Conservation (phyloP, 208 protist genomes). For the Trypanosoma melophagium region DNA sequence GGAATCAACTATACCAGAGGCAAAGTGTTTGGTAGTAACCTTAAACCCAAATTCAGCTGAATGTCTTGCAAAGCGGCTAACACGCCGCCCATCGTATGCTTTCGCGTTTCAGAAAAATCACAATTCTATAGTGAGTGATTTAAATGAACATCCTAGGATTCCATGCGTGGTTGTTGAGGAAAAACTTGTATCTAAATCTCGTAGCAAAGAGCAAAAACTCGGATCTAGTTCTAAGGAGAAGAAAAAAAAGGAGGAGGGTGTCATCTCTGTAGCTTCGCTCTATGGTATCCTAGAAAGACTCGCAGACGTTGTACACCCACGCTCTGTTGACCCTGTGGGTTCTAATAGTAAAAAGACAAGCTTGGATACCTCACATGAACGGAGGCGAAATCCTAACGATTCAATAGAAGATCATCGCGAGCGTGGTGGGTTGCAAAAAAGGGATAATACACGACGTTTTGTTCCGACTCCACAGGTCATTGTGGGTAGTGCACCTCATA, state of each 20-base stretch:
- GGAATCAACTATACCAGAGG: not conserved
- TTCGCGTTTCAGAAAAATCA: not conserved
- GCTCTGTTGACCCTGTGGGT: not conserved
- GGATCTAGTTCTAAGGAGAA: not conserved
- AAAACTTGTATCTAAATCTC: not conserved
- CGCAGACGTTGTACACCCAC: conserved; percentile 21
- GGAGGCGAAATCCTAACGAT: not conserved
- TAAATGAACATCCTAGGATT: not conserved
- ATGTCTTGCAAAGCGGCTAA: conserved; percentile 26
- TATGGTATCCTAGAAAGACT: conserved; percentile 27
- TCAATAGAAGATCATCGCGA: not conserved
- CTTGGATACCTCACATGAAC: conserved; percentile 1
- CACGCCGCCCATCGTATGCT: conserved; percentile 11
- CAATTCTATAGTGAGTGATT: not conserved
- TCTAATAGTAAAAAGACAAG: not conserved
- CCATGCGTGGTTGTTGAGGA: not conserved
- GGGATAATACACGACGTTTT: not conserved
- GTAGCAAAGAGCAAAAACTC: not conserved
- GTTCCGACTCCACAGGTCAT: conserved; percentile 15
- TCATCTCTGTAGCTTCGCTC: conserved; percentile 20
- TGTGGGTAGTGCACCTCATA: conserved; percentile 22
- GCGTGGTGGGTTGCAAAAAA: not conserved
- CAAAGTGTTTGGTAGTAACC: conserved; percentile 24
- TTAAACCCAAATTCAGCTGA: conserved; percentile 22
- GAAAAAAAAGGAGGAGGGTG: not conserved